Evolutionary conservation across 768 basidiomycete species (phyloP), one percentile per base, ranked within the genome.

Genomic region (Mycena amicta): DNA sequence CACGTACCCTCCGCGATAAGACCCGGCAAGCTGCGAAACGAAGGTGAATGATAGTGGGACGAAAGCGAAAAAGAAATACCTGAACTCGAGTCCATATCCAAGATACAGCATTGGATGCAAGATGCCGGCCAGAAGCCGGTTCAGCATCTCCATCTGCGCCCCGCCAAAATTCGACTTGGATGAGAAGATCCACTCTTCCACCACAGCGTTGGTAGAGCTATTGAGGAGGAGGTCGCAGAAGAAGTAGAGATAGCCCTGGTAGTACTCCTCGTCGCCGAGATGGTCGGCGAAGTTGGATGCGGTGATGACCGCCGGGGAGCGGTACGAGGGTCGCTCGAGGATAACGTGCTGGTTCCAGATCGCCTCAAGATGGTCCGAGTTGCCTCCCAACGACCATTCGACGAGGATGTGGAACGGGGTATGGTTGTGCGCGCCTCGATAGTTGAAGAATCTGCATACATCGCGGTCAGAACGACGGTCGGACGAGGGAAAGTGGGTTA

Each of bases 41-140:
- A n/a, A n/a, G n/a, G n/a, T n/a, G n/a, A n/a, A n/a, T n/a, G n/a
- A n/a, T n/a, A n/a, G n/a, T n/a, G n/a, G n/a, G n/a, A n/a, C n/a
- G n/a, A n/a, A n/a, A n/a, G n/a, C 40, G 27, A 51, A 43, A 31
- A 23, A 8, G 27, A 52, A 11, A 6, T 6, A 57, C 56, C 77
- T 74, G 57, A 86, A 87, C 67, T 89, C 87, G 3, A 80, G 66
- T 0, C 86, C 87, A 63, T 82, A 83, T 23, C 83, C 85, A 2
- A 70, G 65, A 54, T 88, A 84, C 39, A 88, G 88, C 40, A 86
- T 64, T 0, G 87, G 85, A 57, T 88, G 87, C 3, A 88, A n/a
- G 2, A 86, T 62, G 1, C 82, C 81, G 0, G 72, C 78, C 11
- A 84, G 23, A 65, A 84, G 78, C 13, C 87, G 76, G 45, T 70